Percentiles rank a stretch among this genome's conserved stretches.
These are phyloP conservation scores for Trichosporon sp. DNA, from an alignment of 1,284 basidiomycete genomes.

Conservation along the genomic window DNA sequence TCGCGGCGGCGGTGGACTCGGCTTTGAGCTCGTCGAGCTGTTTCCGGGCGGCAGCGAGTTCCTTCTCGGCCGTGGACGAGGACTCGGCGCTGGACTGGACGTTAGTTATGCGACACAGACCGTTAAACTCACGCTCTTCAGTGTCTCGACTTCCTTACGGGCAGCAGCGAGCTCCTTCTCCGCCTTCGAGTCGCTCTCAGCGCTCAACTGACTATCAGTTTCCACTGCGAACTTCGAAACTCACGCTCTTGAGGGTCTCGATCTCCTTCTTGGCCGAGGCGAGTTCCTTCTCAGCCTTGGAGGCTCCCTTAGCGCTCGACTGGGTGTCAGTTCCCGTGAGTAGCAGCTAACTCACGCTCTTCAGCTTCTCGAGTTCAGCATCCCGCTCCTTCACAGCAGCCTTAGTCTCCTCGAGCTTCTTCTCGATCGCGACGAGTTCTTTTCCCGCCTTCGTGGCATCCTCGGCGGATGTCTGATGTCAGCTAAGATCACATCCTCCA, in stretches of 20 bases:
- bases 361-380: constrained; percentile 43
- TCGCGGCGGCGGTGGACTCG: constrained; percentile 11
- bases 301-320: background rate
- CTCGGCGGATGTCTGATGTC: background rate
- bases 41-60: constrained; percentile 15
- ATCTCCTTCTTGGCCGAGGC: background rate
- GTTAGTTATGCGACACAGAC: no score
- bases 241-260: constrained; percentile 32
- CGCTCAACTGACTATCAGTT: constrained; percentile 14
- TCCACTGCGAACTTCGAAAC: constrained; percentile 19
- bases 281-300: background rate
- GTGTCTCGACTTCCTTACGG: background rate
- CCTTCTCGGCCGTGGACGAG: constrained; percentile 30
- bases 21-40: constrained; percentile 23
- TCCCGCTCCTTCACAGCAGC: constrained; percentile 17
- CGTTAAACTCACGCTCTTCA: no score
- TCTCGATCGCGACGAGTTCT: constrained; percentile 21
- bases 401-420: constrained; percentile 28
- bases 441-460: background rate
- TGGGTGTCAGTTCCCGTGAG: background rate
- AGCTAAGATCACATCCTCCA: background rate
- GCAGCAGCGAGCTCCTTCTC: constrained; percentile 30
- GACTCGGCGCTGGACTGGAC: no score
- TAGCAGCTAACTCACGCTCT: no score
- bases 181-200: constrained; percentile 35